phyloP scores from a whole-genome alignment of 352 stramenopile species.

The Phytophthora citricola region DNA sequence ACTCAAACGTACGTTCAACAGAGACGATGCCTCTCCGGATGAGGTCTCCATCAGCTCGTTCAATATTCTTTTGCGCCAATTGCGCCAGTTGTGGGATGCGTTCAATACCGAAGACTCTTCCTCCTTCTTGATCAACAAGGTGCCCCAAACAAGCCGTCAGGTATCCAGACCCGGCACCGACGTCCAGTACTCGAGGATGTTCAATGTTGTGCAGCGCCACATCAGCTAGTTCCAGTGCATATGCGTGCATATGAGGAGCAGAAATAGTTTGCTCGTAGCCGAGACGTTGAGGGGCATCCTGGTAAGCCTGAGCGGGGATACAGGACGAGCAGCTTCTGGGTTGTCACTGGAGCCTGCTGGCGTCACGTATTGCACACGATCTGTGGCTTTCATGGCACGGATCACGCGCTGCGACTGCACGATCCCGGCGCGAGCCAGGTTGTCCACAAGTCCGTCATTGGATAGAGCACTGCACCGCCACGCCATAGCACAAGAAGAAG shows the following conservation, averaged over 20 bases:
- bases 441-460: constrained; percentile 77
- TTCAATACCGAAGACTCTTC: constrained; percentile 92
- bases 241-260: constrained; percentile 92
- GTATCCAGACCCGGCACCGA: constrained; percentile 96
- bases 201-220: constrained; percentile 51
- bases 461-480: constrained; percentile 76
- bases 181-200: constrained; percentile 90
- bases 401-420: constrained; percentile 69
- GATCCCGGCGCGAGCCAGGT: constrained; percentile 70
- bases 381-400: constrained; percentile 78
- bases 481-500: constrained; percentile 46
- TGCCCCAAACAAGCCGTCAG: constrained; percentile 93
- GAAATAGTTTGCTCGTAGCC: constrained; percentile 90
- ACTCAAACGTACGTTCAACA: constrained; percentile 46
- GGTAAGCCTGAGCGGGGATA: constrained; percentile 65
- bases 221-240: constrained; percentile 77
- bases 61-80: constrained; percentile 86
- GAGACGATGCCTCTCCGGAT: constrained; percentile 63
- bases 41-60: constrained; percentile 81
- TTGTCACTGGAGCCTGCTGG: constrained; percentile 4
- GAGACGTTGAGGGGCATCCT: constrained; percentile 85
- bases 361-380: constrained; percentile 72
- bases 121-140: constrained; percentile 57
- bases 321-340: constrained; percentile 1
- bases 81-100: constrained; percentile 87